Evolutionary conservation across 2,329 filamentous ascomycete species (phyloP).

Genomic region (Exserohilum rostratum): DNA sequence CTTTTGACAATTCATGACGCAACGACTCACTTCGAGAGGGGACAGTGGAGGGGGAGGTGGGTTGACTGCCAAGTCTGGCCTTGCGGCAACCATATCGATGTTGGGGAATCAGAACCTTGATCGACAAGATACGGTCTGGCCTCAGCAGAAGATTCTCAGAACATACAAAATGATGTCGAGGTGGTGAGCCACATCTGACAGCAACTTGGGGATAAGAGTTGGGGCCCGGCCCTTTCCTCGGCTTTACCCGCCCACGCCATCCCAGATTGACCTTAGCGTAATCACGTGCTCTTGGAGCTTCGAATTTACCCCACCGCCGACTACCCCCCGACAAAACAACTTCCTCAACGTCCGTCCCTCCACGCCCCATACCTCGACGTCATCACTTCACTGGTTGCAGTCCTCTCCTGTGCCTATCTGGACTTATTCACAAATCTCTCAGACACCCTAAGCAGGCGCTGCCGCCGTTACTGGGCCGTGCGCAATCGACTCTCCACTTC

Average conservation of each 20-base stretch:
- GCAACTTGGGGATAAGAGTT: conserved; percentile 8
- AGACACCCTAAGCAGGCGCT: conserved; percentile 28
- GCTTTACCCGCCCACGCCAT: conserved; percentile 10
- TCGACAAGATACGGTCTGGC: not conserved
- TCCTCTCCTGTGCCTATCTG: conserved; percentile 1
- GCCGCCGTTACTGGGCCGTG: conserved; percentile 38
- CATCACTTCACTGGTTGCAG: conserved; percentile 9
- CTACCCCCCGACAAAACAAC: conserved; percentile 35
- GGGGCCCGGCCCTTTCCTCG: conserved; percentile 27
- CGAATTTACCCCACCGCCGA: conserved; percentile 43
- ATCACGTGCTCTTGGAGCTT: conserved; percentile 39
- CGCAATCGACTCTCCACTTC: conserved; percentile 43
- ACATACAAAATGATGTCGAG: conserved; percentile 9
- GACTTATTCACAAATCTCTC: conserved; percentile 11
- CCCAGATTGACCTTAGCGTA: conserved; percentile 21
- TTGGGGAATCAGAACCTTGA: not conserved
- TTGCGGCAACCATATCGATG: not conserved
- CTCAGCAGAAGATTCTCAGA: conserved; percentile 1
- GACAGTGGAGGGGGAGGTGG: not conserved
- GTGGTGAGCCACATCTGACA: conserved; percentile 7
- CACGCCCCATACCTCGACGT: conserved; percentile 16
- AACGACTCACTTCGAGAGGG: not conserved
- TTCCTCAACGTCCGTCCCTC: conserved; percentile 22
- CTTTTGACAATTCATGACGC: not conserved
- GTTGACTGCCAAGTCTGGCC: not conserved